phyloP scores from a whole-genome alignment of 352 stramenopile genomes.

The Pythium rhizo-oryzae region DNA sequence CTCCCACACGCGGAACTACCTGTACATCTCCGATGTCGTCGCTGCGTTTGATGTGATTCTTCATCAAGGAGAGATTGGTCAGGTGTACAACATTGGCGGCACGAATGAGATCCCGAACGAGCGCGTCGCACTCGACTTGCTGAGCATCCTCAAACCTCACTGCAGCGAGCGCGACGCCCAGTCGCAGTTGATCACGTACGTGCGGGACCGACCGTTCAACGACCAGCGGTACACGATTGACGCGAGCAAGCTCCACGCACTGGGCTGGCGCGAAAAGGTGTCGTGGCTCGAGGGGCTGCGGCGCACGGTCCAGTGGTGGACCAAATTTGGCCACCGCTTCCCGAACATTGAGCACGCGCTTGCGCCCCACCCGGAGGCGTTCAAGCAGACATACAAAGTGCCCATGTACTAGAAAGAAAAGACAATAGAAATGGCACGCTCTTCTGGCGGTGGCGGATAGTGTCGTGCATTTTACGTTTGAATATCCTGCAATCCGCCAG shows the following conservation, averaged over 20 bases:
- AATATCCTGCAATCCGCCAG: too few relatives aligned
- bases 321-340: slow-evolving; percentile 69
- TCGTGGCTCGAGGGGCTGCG: slow-evolving; percentile 93
- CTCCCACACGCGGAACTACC: slow-evolving; percentile 95
- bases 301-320: slow-evolving; percentile 92
- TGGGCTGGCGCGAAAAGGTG: slow-evolving; percentile 95
- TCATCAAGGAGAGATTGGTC: slow-evolving; percentile 89
- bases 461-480: too few relatives aligned
- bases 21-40: slow-evolving; percentile 98
- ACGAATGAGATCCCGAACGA: slow-evolving; percentile 64
- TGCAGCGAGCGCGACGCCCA: slow-evolving; percentile 40
- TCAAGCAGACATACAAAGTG: slow-evolving; percentile 66
- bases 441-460: too few relatives aligned
- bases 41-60: slow-evolving; percentile 96
- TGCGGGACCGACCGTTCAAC: slow-evolving; percentile 96
- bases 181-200: slow-evolving; percentile 65
- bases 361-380: slow-evolving; percentile 75
- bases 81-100: slow-evolving; percentile 98
- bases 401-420: slow-evolving; percentile 8
- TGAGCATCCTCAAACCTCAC: slow-evolving; percentile 63
- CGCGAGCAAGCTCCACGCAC: slow-evolving; percentile 83
- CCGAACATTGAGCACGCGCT: slow-evolving; percentile 87
- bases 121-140: slow-evolving; percentile 90
- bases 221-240: slow-evolving; percentile 98
- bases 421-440: too few relatives aligned